These are phyloP conservation scores for Sicyos baderoa DNA, from an alignment of 306 rosid species.

Conservation along the genomic window DNA sequence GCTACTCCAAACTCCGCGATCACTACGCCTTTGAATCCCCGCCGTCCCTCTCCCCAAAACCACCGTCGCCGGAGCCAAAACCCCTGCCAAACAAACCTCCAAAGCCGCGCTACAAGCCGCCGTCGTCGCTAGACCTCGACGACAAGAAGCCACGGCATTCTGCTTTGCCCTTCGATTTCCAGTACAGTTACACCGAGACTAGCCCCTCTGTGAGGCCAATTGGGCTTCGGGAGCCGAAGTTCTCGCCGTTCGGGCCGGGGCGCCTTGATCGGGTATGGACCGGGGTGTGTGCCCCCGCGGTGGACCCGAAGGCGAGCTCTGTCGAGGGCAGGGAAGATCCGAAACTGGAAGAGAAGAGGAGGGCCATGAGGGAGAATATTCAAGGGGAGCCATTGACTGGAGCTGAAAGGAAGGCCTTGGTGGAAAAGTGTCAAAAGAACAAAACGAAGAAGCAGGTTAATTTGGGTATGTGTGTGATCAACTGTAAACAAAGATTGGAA, in stretches of 20 bases:
- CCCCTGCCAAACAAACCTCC: slow-evolving; percentile 30
- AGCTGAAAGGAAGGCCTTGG: slow-evolving; percentile 63
- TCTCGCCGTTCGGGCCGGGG: slow-evolving; percentile 84
- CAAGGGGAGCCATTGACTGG: slow-evolving; percentile 52
- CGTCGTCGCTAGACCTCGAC: slow-evolving; percentile 57
- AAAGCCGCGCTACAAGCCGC: slow-evolving; percentile 61
- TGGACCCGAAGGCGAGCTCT: slow-evolving; percentile 50
- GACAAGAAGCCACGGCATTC: slow-evolving; percentile 48
- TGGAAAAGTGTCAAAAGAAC: slow-evolving; percentile 46
- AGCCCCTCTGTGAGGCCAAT: slow-evolving; percentile 62
- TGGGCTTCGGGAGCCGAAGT: slow-evolving; percentile 78
- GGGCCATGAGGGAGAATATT: slow-evolving; percentile 39
- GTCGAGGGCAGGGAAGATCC: slow-evolving; percentile 57
- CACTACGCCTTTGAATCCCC: slow-evolving; percentile 59
- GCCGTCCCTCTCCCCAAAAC: slow-evolving; percentile 33
- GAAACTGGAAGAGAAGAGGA: slow-evolving; percentile 52
- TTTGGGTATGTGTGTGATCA: slow-evolving; percentile 43
- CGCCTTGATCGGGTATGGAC: slow-evolving; percentile 66
- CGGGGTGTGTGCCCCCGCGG: slow-evolving; percentile 84
- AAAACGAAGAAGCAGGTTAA: slow-evolving; percentile 73
- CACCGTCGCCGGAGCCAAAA: slow-evolving; percentile 29
- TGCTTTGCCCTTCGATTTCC: slow-evolving; percentile 68
- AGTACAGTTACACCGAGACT: slow-evolving; percentile 77
- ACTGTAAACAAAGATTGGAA: not conserved
- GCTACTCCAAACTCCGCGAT: slow-evolving; percentile 57